phyloP scores from a whole-genome alignment of 805 yeast species.

The Teunomyces pallodes region DNA sequence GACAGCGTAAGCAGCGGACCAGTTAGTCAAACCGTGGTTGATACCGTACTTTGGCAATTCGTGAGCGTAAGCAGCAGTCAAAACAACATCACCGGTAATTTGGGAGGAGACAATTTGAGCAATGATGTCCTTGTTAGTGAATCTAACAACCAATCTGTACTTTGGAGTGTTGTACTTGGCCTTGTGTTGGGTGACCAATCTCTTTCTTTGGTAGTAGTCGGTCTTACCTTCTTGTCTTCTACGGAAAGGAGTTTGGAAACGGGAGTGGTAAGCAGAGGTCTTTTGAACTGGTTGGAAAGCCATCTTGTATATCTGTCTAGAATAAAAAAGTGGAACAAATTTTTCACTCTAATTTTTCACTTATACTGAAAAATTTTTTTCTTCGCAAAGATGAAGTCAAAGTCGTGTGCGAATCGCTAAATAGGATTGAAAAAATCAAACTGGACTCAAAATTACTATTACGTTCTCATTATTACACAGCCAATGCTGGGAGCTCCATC shows the following conservation, averaged over 20 bases:
- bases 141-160: conserved; percentile 99
- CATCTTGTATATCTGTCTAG: conserved; percentile 48
- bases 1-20: conserved; percentile 99
- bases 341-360: conserved; percentile 3
- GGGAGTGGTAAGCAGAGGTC: conserved; percentile 94
- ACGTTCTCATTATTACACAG: not conserved
- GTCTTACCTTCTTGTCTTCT: conserved; percentile 99
- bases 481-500: not conserved
- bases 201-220: conserved; percentile 99
- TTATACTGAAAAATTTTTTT: not conserved
- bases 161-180: conserved; percentile 99
- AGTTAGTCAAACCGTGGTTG: conserved; percentile 98
- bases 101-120: conserved; percentile 96
- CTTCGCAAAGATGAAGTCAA: not conserved
- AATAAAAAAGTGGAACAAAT: conserved; percentile 1
- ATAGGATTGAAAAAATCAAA: not conserved
- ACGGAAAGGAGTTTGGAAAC: conserved; percentile 99
- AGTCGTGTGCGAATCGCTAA: not conserved
- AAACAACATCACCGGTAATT: conserved; percentile 93
- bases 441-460: not conserved
- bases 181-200: conserved; percentile 99
- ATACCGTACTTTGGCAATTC: conserved; percentile 98
- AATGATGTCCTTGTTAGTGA: conserved; percentile 99
- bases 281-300: conserved; percentile 70
- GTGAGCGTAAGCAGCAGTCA: conserved; percentile 97